Conservation (phyloP, 225 moss, liverwort and hornwort species). For the Polytrichum commune region DNA sequence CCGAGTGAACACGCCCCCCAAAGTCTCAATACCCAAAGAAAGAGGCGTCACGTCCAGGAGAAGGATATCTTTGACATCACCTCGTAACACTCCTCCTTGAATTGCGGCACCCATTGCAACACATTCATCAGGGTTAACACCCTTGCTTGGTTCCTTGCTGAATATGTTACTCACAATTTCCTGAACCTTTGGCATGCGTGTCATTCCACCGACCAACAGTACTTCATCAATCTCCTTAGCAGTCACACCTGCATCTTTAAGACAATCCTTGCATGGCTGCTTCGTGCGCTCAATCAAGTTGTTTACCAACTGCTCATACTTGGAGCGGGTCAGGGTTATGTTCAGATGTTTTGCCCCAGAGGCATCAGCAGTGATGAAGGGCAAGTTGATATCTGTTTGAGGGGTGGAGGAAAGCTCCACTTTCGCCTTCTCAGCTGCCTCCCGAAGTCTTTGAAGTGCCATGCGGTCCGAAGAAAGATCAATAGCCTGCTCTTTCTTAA, state of each 20-base stretch:
- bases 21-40: conserved; percentile 80
- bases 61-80: conserved; percentile 92
- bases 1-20: conserved; percentile 89
- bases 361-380: conserved; percentile 85
- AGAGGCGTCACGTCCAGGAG: conserved; percentile 88
- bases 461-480: conserved; percentile 80
- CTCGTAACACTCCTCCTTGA: conserved; percentile 85
- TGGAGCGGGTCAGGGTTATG: conserved; percentile 73
- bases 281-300: conserved; percentile 78
- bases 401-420: conserved; percentile 87
- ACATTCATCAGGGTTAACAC: conserved; percentile 90
- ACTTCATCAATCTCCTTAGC: conserved; percentile 90
- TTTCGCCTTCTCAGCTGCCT: conserved; percentile 87
- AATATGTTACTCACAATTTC: conserved; percentile 78
- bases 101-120: conserved; percentile 97
- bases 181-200: conserved; percentile 93
- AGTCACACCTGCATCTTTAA: conserved; percentile 78
- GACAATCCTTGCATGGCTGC: conserved; percentile 91
- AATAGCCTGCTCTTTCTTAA: conserved; percentile 85
- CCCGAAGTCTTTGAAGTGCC: conserved; percentile 82
- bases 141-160: conserved; percentile 84
- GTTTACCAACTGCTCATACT: conserved; percentile 77
- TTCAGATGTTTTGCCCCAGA: conserved; percentile 87
- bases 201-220: conserved; percentile 86
- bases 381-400: conserved; percentile 85